Evolutionary conservation across 345 rosid genomes (phyloP).

Genomic region (Citrus australasica): DNA sequence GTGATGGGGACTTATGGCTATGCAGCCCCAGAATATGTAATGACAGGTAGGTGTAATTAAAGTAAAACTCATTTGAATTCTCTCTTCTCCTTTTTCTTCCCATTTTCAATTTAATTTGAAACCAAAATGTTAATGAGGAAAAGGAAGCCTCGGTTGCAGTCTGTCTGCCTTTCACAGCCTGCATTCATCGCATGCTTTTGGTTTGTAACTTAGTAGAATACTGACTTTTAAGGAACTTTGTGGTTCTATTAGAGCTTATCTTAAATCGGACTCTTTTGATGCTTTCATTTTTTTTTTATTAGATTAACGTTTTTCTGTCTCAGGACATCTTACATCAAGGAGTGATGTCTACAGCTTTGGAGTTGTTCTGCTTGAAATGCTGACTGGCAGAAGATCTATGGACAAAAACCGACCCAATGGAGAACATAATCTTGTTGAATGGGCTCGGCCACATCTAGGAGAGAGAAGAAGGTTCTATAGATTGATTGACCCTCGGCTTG

Average conservation of each 20-base stretch:
- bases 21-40: conserved; percentile 98
- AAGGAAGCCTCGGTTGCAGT: background rate
- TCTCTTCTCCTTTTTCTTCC: background rate
- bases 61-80: background rate
- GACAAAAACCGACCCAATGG: conserved; percentile 79
- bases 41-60: conserved; percentile 69
- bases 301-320: conserved; percentile 8
- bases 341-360: conserved; percentile 89
- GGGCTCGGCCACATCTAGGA: conserved; percentile 80
- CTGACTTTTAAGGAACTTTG: background rate
- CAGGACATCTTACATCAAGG: conserved; percentile 81
- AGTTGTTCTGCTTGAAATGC: conserved; percentile 76
- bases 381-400: conserved; percentile 77
- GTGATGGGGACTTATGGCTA: conserved; percentile 99
- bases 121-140: background rate
- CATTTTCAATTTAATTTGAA: background rate
- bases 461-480: conserved; percentile 76
- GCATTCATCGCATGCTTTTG: background rate
- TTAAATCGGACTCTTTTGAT: background rate
- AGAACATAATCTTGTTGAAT: conserved; percentile 77
- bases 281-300: background rate
- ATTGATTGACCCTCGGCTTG: conserved; percentile 75
- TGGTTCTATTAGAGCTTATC: background rate
- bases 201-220: background rate
- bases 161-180: background rate